Conservation (phyloP, 2,329 filamentous ascomycete genomes). For the Drechslerella stenobrocha region DNA sequence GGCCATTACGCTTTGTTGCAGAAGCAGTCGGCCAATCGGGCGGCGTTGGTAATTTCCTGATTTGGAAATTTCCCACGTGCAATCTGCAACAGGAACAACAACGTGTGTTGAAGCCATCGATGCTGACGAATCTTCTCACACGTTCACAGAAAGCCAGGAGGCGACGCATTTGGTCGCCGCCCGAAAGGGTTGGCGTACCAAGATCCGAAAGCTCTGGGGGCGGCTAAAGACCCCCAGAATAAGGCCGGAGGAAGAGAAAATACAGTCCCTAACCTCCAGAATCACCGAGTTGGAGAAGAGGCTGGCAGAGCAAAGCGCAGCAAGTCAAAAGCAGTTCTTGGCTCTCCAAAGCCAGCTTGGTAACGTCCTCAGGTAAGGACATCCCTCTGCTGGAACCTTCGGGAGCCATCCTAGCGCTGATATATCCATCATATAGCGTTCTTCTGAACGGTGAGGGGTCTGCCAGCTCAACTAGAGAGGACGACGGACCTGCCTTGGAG, state of each 20-base stretch:
- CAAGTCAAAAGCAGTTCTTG: constrained; percentile 4
- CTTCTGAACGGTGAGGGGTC: not conserved
- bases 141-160: too few species aligned
- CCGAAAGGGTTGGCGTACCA: constrained; percentile 16
- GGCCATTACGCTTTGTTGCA: constrained; percentile 10
- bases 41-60: constrained; percentile 1
- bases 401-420: not conserved
- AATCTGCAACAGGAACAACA: constrained; percentile 38
- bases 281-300: constrained; percentile 17
- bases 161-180: not conserved
- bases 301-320: constrained; percentile 14
- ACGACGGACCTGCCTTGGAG: constrained; percentile 2
- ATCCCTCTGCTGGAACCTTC: not conserved
- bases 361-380: not conserved
- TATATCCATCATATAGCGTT: not conserved
- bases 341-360: constrained; percentile 15
- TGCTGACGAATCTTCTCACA: not conserved
- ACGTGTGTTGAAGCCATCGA: constrained; percentile 18
- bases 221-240: constrained; percentile 17
- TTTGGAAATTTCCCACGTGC: constrained; percentile 15
- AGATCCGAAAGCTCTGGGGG: constrained; percentile 15
- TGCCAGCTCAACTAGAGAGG: not conserved
- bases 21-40: constrained; percentile 20
- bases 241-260: not conserved
- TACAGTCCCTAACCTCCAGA: constrained; percentile 10